Conservation (phyloP, 768 basidiomycete species). For the Agaricus blazei region DNA sequence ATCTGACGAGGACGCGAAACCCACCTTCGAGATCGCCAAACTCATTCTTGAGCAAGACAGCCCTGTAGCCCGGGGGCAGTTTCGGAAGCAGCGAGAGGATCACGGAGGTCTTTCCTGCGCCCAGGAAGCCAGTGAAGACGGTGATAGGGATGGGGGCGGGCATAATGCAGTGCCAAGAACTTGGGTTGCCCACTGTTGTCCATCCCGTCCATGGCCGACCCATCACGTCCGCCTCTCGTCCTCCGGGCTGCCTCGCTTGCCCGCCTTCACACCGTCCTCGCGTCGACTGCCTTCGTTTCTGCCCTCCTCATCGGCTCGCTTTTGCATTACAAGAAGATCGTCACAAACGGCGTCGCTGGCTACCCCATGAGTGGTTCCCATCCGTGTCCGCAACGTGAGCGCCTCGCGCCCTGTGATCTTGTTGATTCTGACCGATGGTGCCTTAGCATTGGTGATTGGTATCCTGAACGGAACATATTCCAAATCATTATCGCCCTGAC, state of each 20-base stretch:
- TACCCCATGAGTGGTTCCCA: constrained; percentile 88
- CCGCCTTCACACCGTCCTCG: constrained; percentile 60
- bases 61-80: constrained; percentile 81
- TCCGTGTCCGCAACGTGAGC: constrained; percentile 81
- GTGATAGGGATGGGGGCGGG: constrained; percentile 69
- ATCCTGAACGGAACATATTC: constrained; percentile 78
- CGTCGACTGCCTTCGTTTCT: constrained; percentile 55
- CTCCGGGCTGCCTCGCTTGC: constrained; percentile 54
- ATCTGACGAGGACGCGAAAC: constrained; percentile 1
- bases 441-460: constrained; percentile 83
- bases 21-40: constrained; percentile 90
- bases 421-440: background rate
- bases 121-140: constrained; percentile 92
- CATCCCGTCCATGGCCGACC: constrained; percentile 8
- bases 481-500: constrained; percentile 86
- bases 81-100: constrained; percentile 81
- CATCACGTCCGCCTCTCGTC: constrained; percentile 13
- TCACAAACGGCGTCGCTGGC: constrained; percentile 77
- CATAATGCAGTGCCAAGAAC: background rate
- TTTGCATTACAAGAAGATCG: constrained; percentile 80
- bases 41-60: constrained; percentile 92
- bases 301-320: constrained; percentile 61
- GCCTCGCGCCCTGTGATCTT: constrained; percentile 11
- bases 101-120: constrained; percentile 74
- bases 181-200: background rate